Evolutionary conservation across 2,329 filamentous ascomycete genomes (phyloP), one percentile per base, ranked within the genome.

Genomic region (Fusarium sp.): DNA sequence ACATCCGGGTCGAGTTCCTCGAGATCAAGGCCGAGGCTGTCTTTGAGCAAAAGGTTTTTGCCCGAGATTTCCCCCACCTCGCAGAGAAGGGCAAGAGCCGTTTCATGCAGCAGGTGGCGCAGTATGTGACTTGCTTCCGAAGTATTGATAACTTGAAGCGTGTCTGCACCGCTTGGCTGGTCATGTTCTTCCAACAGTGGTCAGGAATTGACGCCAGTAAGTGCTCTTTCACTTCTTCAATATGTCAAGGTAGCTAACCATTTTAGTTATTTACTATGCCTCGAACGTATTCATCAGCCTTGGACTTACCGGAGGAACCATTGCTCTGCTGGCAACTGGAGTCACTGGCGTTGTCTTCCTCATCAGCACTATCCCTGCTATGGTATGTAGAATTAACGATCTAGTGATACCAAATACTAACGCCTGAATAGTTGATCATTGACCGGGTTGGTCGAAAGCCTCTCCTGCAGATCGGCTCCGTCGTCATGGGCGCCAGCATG

Each of bases 11-110:
- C 4, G 93, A 96, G 78, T 94, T 92, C 78, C 88, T 94, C n/a
- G 93, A 96, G 80, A 95, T 96, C 83, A 93, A 94, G 81, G 93
- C 93, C 0, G 92, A 94, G 80, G 91, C 90, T 0, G 81, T 93
- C 34, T 96, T 96, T 76, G 93, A 96, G 82, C 93, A 94, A 82
- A 88, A 90, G 47, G 90, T 89, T 1, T 86, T 92, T 16, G 88
- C 89, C 0, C 90, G 93, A 69, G 86, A 91, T 27, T 87, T 87
- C 67, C 86, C 86, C 2, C 82, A 84, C 9, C 71, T 74, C 37
- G 73, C 85, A 8, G 80, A 84, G 68, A 80, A 82, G 66, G 81
- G 82, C 45, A 88, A 82, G 31, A 58, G 54, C 9, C 54, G 54
- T 14, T 58, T 58, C 67, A 79, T 86, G 0, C 84, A 84, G 24